Evolutionary conservation across 768 basidiomycete genomes (phyloP), one percentile per base, ranked within the genome.

Genomic region (Boletus fagicola): DNA sequence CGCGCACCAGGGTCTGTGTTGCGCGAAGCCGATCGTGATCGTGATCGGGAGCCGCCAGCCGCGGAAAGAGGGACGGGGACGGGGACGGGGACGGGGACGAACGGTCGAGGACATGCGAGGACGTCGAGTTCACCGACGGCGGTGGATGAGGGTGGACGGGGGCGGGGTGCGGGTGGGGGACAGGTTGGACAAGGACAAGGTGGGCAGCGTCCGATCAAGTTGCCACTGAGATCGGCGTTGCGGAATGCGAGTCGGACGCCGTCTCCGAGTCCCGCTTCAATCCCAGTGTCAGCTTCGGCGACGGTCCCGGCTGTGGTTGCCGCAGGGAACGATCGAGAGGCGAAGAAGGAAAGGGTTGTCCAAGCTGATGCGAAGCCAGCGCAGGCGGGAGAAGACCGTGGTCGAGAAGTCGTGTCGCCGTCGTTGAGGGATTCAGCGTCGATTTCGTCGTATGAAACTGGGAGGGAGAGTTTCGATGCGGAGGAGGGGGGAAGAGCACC

Each of bases 361-460:
- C 48, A 3, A 24, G 49, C 16, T 18, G 49, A 38, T 7, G 5
- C 11, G 24, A 6, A 16, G 22, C 35, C 1, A 0, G 10, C 5
- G 22, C 31, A 46, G 31, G 42, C 2, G 8, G 44, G 40, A 10
- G 40, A 44, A 33, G 33, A 40, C 6, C 31, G 20, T 16, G 35
- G 43, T 39, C 42, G 40, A 31, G 28, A 16, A 22, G 22, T 51
- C 5, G 13, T 42, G 18, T 16, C 46, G n/a, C 26, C 36, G 4
- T 13, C 52, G 28, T 38, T 51, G 47, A 53, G 66, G 13, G 67
- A 68, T 44, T 67, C 68, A 18, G 61, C 58, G 31, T 72, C 70
- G 35, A 74, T 83, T 4, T 84, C 82, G 22, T 85, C 86, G 45
- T 89, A 87, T 59, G 86, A 83, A 64, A 88, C 88, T 0, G 86